Evolutionary conservation across 1,139 yeast genomes (phyloP).

Genomic region (Magnusiomyces suaveolens): DNA sequence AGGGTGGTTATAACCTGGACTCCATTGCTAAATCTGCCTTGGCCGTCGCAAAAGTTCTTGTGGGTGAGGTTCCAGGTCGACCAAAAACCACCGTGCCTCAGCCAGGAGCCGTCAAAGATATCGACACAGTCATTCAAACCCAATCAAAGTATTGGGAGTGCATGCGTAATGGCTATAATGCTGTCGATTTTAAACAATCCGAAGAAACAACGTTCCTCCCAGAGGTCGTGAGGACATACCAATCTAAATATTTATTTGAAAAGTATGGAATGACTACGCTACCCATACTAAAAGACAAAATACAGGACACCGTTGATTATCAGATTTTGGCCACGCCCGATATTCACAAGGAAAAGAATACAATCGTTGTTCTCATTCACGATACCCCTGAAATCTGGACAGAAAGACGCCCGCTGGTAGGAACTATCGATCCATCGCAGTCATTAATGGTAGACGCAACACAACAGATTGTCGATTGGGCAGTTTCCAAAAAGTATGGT

Average conservation of each 20-base stretch:
- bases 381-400: constrained; percentile 96
- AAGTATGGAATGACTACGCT: constrained; percentile 53
- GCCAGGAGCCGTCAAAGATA: constrained; percentile 57
- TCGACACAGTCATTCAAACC: constrained; percentile 68
- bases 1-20: constrained; percentile 93
- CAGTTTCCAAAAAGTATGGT: constrained; percentile 45
- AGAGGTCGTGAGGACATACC: constrained; percentile 67
- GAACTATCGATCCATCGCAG: constrained; percentile 62
- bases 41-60: constrained; percentile 80
- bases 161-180: constrained; percentile 57
- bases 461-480: constrained; percentile 50
- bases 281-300: constrained; percentile 48
- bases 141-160: constrained; percentile 88
- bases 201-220: constrained; percentile 15
- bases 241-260: constrained; percentile 47
- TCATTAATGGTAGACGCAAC: constrained; percentile 60
- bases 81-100: constrained; percentile 62
- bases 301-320: constrained; percentile 42
- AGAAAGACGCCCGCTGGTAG: constrained; percentile 67
- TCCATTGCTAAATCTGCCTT: constrained; percentile 84
- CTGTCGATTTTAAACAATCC: constrained; percentile 23
- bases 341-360: constrained; percentile 47
- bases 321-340: constrained; percentile 70
- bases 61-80: constrained; percentile 92
- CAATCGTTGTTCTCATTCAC: constrained; percentile 64